A percentile compares a stretch with the other conserved stretches of the same genome.
These are phyloP conservation scores for Aspergillus spinulosporus DNA, from an alignment of 2,329 filamentous ascomycete species.

Conservation along the genomic window DNA sequence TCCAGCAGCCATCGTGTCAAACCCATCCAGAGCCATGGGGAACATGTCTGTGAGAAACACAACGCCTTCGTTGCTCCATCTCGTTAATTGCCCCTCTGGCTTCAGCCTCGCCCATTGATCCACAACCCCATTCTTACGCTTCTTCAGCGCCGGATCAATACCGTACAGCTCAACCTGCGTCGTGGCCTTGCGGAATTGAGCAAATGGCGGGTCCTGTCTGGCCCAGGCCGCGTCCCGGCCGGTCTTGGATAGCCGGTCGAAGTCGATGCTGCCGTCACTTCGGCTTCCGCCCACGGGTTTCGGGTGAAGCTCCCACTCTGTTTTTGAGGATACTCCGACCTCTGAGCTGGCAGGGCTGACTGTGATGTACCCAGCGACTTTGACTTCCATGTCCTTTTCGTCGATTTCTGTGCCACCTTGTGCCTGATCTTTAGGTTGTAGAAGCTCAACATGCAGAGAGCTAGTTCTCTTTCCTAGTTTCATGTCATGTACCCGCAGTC, in stretches of 20 bases:
- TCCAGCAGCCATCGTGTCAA: constrained; percentile 35
- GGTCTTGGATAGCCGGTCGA: constrained; percentile 21
- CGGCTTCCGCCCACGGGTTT: constrained; percentile 41
- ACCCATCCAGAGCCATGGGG: constrained; percentile 62
- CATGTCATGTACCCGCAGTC: constrained; percentile 60
- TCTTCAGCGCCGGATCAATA: constrained; percentile 27
- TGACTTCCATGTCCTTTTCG: constrained; percentile 52
- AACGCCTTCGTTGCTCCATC: constrained; percentile 64
- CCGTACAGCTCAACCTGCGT: constrained; percentile 53
- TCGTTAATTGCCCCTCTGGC: constrained; percentile 49
- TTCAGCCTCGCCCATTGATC: constrained; percentile 69
- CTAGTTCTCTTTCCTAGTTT: constrained; percentile 66
- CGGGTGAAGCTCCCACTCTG: constrained; percentile 55
- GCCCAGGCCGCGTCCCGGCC: constrained; percentile 32
- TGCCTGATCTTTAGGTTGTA: constrained; percentile 31
- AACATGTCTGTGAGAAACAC: constrained; percentile 70
- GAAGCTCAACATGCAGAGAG: constrained; percentile 62
- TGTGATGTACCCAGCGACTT: constrained; percentile 65
- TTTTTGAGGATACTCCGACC: constrained; percentile 57
- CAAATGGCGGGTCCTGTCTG: constrained; percentile 29
- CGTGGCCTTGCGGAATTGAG: constrained; percentile 50
- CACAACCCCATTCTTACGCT: constrained; percentile 33
- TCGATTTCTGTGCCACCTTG: constrained; percentile 17
- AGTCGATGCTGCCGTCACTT: constrained; percentile 32
- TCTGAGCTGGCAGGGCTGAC: constrained; percentile 63